A percentile compares a stretch with the other conserved stretches of the same genome.
Conservation (phyloP, 257 asterid genomes). For the Salvia rosmarinus region DNA sequence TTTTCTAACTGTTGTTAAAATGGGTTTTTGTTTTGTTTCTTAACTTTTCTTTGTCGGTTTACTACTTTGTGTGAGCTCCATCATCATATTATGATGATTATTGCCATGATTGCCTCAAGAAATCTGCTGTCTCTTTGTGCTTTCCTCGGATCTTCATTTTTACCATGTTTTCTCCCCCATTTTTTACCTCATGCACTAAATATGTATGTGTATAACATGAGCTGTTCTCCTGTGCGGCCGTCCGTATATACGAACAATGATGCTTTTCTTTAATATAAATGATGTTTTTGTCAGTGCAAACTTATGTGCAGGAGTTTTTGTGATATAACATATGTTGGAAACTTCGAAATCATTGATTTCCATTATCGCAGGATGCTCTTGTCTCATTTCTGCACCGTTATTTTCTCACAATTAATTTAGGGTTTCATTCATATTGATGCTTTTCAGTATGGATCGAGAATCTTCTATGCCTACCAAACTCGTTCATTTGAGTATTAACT, state of each 20-base stretch:
- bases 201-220: not conserved
- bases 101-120: slow-evolving; percentile 51
- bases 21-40: slow-evolving; percentile 34
- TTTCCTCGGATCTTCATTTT: slow-evolving; percentile 27
- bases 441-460: not conserved
- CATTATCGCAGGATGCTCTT: not conserved
- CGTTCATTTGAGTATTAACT: too few species aligned
- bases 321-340: slow-evolving; percentile 6
- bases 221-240: too few species aligned
- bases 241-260: too few species aligned
- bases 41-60: slow-evolving; percentile 51
- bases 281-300: too few species aligned
- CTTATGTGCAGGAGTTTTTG: too few species aligned
- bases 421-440: slow-evolving; percentile 37
- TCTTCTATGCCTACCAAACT: too few species aligned
- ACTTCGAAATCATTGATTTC: slow-evolving; percentile 35
- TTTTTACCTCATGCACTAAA: not conserved
- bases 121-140: slow-evolving; percentile 49
- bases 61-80: slow-evolving; percentile 26
- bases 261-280: too few species aligned
- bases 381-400: not conserved
- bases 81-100: slow-evolving; percentile 36
- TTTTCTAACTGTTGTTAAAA: slow-evolving; percentile 4
- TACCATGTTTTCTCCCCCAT: slow-evolving; percentile 4
- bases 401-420: slow-evolving; percentile 33